Base-by-base conservation (phyloP, 2,329 filamentous ascomycete species). In the Penicillium capsulatum region DNA sequence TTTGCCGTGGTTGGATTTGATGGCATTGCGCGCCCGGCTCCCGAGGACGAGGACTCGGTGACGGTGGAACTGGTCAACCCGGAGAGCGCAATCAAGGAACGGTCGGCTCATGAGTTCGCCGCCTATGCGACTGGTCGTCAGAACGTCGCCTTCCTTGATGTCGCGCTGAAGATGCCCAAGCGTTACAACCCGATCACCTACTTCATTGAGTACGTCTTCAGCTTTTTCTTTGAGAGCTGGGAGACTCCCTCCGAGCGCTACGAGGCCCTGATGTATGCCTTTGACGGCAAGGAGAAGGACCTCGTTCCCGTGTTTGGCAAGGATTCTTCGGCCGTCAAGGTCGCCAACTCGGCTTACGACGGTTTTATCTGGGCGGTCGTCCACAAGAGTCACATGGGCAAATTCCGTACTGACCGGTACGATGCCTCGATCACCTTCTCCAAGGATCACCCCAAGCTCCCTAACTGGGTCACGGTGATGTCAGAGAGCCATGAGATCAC, bases 401-500 rank as follows among this genome's bases (percentile, higher is more conserved):
- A 80, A 57, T 77, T 95, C 55, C 84, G 92, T 46, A 86, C 95
- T 33, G 88, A 95, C 48, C 86, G 92, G 55, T 98, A 96, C 69
- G 92, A 98, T 64, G 73, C 96, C 38, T 94, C 87, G 37, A 78
- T 98, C 53, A 96, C 92, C 29, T 81, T 82, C 50, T 96, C 91
- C 61, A 95, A 94, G 76, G 92, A 98, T 59, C 80, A 90, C 68
- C 63, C 84, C 39, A 96, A 94, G 74, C 80, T 98, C 22, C 91
- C 92, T 22, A 69, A 76, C 49, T 98, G 90, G 90, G 75, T 84
- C 39, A 95, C 88, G 9, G 80, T 96, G 60, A 97, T 98, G 92
- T 94, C 82, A 60, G 92, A 98, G 75, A 95, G 83, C 67, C 89
- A 90, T 42, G 92, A 97, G 69, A 83, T 98, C 55, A 96, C 90